A percentile compares a stretch with the other conserved stretches of the same genome.
phyloP scores from a whole-genome alignment of 495 filamentous ascomycete species.

The Annulohypoxylon moriforme region DNA sequence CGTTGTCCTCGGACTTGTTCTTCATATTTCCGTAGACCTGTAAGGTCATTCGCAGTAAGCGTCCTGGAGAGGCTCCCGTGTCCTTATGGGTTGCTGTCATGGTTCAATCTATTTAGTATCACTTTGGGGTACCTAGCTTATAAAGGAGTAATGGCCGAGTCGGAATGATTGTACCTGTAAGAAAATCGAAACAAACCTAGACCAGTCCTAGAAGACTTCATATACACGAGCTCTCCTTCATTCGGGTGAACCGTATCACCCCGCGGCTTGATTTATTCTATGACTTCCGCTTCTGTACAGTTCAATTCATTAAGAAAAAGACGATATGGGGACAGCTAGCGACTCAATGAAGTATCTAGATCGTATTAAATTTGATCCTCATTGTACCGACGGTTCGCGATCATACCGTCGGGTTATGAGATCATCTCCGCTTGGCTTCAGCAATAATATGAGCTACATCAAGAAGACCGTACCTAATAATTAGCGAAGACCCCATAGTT shows the following conservation, averaged over 20 bases:
- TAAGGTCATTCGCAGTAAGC: slow-evolving; percentile 10
- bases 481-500: background rate
- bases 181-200: background rate
- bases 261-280: background rate
- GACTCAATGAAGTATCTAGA: background rate
- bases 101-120: background rate
- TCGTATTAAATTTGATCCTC: background rate
- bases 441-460: background rate
- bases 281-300: background rate
- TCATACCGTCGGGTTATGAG: background rate
- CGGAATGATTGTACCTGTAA: background rate
- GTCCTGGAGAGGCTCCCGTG: background rate
- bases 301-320: background rate
- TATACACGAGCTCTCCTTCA: background rate
- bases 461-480: background rate
- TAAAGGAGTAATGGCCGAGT: background rate
- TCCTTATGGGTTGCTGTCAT: background rate
- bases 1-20: slow-evolving; percentile 9
- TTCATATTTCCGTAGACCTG: slow-evolving; percentile 17
- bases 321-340: background rate
- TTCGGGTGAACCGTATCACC: background rate
- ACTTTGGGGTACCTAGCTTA: background rate
- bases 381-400: slow-evolving; percentile 1
- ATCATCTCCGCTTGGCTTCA: background rate
- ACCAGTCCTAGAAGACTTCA: background rate